Percentiles rank a stretch among this genome's conserved stretches.
These are phyloP conservation scores for Pestalotiopsis sp. DNA, from an alignment of 2,329 filamentous ascomycete species.

Conservation along the genomic window DNA sequence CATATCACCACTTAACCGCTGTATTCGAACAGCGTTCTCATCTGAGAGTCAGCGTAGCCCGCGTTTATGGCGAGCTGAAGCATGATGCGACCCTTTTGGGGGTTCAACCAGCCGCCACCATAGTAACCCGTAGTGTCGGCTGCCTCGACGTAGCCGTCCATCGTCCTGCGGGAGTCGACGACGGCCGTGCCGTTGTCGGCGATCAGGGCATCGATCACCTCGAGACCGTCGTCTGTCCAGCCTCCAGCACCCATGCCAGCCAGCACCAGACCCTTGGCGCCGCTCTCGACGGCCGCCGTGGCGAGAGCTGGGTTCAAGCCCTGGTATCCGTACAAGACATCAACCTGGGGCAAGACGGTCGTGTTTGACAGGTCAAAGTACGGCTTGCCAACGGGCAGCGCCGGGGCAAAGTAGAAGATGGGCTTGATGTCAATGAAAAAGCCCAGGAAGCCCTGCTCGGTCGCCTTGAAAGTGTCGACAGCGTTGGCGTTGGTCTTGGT, in stretches of 20 bases:
- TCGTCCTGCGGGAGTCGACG: slow-evolving; percentile 50
- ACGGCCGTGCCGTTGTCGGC: slow-evolving; percentile 47
- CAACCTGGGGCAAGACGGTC: slow-evolving; percentile 49
- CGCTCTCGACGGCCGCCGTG: slow-evolving; percentile 45
- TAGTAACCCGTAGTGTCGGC: slow-evolving; percentile 36
- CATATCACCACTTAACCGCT: not conserved
- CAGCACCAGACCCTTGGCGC: slow-evolving; percentile 55
- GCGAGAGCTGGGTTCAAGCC: slow-evolving; percentile 50
- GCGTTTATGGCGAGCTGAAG: slow-evolving; percentile 10
- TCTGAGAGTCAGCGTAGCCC: not conserved
- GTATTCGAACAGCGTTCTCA: slow-evolving; percentile 8
- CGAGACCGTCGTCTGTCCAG: slow-evolving; percentile 38
- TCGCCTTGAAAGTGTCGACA: slow-evolving; percentile 61
- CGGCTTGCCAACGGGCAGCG: slow-evolving; percentile 45
- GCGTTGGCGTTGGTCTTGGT: slow-evolving; percentile 65
- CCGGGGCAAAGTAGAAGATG: slow-evolving; percentile 44
- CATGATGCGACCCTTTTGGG: slow-evolving; percentile 1
- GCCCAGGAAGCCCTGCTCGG: slow-evolving; percentile 58
- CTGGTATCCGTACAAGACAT: slow-evolving; percentile 57
- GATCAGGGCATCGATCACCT: slow-evolving; percentile 43
- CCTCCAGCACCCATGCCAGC: slow-evolving; percentile 57
- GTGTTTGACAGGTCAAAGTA: slow-evolving; percentile 40
- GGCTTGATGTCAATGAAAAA: slow-evolving; percentile 58
- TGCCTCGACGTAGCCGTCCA: slow-evolving; percentile 50
- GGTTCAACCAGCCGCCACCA: slow-evolving; percentile 31